Percentiles rank a stretch among this genome's conserved stretches.
These are phyloP conservation scores for Punctularia strigosozonata DNA, from an alignment of 768 basidiomycete species.

Conservation along the genomic window DNA sequence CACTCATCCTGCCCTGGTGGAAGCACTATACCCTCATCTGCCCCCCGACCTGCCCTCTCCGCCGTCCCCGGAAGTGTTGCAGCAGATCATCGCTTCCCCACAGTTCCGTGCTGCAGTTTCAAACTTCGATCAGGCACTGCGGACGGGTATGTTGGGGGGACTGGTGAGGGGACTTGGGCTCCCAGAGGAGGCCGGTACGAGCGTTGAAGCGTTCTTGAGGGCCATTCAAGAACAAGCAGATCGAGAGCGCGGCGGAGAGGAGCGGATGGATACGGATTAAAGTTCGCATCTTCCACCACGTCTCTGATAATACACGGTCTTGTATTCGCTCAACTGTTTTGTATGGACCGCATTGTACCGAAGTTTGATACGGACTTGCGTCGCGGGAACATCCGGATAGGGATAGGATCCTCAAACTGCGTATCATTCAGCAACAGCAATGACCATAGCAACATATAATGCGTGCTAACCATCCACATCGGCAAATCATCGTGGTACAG, in stretches of 20 bases:
- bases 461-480: too few relatives aligned
- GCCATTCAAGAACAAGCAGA: slow-evolving; percentile 70
- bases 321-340: too few relatives aligned
- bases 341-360: too few relatives aligned
- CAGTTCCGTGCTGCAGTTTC: slow-evolving; percentile 74
- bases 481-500: too few relatives aligned
- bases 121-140: slow-evolving; percentile 74
- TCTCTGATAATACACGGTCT: too few relatives aligned
- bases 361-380: too few relatives aligned
- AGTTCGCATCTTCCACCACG: too few relatives aligned
- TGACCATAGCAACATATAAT: too few relatives aligned
- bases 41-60: slow-evolving; percentile 65
- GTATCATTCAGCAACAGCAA: too few relatives aligned
- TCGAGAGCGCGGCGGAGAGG: slow-evolving; percentile 30
- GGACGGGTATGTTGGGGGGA: slow-evolving; percentile 66
- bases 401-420: too few relatives aligned
- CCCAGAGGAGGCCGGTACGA: slow-evolving; percentile 73
- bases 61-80: slow-evolving; percentile 57
- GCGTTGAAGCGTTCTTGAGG: slow-evolving; percentile 68
- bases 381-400: too few relatives aligned
- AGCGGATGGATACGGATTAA: slow-evolving; percentile 76
- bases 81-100: slow-evolving; percentile 69
- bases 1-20: slow-evolving; percentile 55
- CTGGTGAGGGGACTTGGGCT: slow-evolving; percentile 72
- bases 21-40: slow-evolving; percentile 68